Base-by-base conservation (phyloP, 2,329 filamentous ascomycete species). In the Pseudomassariella vexata region DNA sequence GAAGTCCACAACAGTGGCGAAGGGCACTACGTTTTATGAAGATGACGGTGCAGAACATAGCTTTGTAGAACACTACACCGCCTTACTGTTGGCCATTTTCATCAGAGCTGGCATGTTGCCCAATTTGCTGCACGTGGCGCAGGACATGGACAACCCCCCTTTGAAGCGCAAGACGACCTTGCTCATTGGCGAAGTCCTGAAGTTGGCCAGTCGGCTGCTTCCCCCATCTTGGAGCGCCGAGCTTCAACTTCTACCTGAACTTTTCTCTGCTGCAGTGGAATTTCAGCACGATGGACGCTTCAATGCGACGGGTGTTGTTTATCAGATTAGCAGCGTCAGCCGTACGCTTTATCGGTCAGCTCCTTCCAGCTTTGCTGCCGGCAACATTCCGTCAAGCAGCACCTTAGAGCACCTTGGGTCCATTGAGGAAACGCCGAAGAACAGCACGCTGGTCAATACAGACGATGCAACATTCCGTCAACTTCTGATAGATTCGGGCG, bases 311-410 rank as follows among this genome's bases (percentile, higher is more conserved):
- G 82, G 87, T 6, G 94, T 94, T 12, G 86, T 98, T 9, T 98
- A 96, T 50, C 92, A 96, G 54, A 94, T 98, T 33, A 95, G 95
- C 62, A 95, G 90, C 53, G 88, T 98, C 44, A 98, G 90, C 56
- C 79, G 87, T 41, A 96, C 89, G 0, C 64, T 98, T 10, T 94
- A 94, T 52, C 76, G 88, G 36, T 94, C 86, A 28, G 75, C 77
- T 5, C 71, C 73, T 2, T 65, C 70, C 0, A 58, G 64, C 6
- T 60, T 57, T 35, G 42, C 54, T 2, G 45, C 56, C 3, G 56
- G 56, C 3, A 45, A 50, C 6, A 42, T 69, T 9, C 57, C 65
- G 1, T 62, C 62, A 5, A 63, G 58, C 34, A 63, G 63, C 38
- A 66, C 61, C 42, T 52, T 67, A 42, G 62, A 63, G 23, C 67